These are phyloP conservation scores for Rhizopogon salebrosus DNA, from an alignment of 768 basidiomycete genomes.

Conservation along the genomic window DNA sequence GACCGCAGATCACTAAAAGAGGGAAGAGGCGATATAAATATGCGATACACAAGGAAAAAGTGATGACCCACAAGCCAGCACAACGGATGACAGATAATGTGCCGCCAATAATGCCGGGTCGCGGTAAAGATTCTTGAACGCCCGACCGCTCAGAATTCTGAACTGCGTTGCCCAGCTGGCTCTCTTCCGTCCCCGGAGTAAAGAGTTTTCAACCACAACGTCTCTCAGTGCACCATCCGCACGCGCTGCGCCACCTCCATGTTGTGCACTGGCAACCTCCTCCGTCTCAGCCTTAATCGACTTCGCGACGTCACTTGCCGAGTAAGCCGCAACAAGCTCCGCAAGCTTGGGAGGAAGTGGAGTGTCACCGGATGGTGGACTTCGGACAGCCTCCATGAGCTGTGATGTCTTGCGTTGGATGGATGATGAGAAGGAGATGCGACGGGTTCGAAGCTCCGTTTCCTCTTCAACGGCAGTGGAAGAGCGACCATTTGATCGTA, in stretches of 20 bases:
- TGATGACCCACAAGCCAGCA: conserved; percentile 66
- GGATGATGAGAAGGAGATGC: conserved; percentile 43
- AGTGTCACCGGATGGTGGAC: conserved; percentile 23
- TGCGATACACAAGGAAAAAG: background rate
- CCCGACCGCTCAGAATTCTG: conserved; percentile 86
- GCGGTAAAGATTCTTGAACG: conserved; percentile 97
- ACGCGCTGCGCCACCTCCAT: conserved; percentile 14
- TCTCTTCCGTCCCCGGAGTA: conserved; percentile 69
- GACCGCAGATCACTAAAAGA: conserved; percentile 75
- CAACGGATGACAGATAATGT: conserved; percentile 84
- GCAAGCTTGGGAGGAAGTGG: conserved; percentile 51
- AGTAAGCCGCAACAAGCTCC: conserved; percentile 69
- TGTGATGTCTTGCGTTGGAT: conserved; percentile 73
- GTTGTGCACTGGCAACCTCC: conserved; percentile 25
- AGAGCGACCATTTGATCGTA: conserved; percentile 31
- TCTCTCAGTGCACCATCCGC: conserved; percentile 50
- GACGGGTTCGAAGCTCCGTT: conserved; percentile 47
- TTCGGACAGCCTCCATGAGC: conserved; percentile 53
- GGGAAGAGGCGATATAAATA: conserved; percentile 4
- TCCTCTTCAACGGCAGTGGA: conserved; percentile 35
- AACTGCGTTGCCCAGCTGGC: conserved; percentile 92
- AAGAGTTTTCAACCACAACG: conserved; percentile 58
- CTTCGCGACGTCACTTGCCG: conserved; percentile 58
- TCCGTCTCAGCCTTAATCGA: conserved; percentile 60
- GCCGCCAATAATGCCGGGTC: conserved; percentile 89